Evolutionary conservation across 176 grass and related monocot species (phyloP), one percentile per base, ranked within the genome.

Genomic region (Thinopyrum elongatum): DNA sequence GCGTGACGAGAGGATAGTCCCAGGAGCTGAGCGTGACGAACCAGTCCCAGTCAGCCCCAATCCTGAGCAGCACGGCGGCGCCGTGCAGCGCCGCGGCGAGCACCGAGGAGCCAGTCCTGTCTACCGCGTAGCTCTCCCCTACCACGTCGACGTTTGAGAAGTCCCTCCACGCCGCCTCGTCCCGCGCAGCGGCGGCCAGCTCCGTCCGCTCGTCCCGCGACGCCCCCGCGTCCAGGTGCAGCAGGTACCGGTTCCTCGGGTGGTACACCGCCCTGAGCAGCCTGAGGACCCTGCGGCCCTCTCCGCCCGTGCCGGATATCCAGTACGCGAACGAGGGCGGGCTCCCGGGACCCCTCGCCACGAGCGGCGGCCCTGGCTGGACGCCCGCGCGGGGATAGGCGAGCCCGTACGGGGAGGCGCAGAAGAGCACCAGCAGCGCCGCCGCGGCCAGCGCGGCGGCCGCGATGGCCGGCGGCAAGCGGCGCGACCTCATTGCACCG

Each of bases 1-100:
- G 92, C 68, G 92, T 89, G 51, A 94, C 84, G 74, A 94, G 84
- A 14, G 90, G 92, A 71, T 94, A 94, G 58, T 94, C 92, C 13
- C 34, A 87, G 28, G 92, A 58, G 75, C 92, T 92, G 62, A 94
- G 82, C 80, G 80, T 85, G 82, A 94, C 70, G 82, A 94, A 75
- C 92, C 92, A 94, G 44, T 92, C 90, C 92, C 92, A 94, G 31
- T 88, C 71, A 12, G 19, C 15, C 27, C 57, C 68, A 3, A 78
- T 13, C 82, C 58, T 88, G 35, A 94, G 92, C n/a, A 92, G 85
- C 61, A 90, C n/a, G 0, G 92, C 90, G 5, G 90, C 89, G 33
- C 90, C 92, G 85, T 94, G 87, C 41, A 94, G 87, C 51, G 78
- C 83, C 29, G 89, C 90, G 31, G 84, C 92, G 53, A 94, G 51